Percentiles rank a stretch among this genome's conserved stretches.
These are phyloP conservation scores for Botrytis paeoniae DNA, from an alignment of 2,329 filamentous ascomycete species.

Conservation along the genomic window DNA sequence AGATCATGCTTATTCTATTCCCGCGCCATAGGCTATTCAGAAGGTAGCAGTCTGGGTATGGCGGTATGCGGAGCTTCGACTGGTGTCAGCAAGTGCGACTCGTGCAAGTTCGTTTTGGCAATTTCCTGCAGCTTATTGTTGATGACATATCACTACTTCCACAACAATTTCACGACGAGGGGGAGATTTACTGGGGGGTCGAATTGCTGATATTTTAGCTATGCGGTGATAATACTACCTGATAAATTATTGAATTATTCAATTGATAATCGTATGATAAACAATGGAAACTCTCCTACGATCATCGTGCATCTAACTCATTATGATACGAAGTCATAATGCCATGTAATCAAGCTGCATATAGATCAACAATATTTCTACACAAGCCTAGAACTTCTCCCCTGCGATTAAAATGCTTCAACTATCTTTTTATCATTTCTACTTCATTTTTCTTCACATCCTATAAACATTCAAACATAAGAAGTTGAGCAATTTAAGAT, in stretches of 20 bases:
- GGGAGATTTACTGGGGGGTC: neutral
- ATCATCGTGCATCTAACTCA: too few relatives aligned
- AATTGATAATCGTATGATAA: too few relatives aligned
- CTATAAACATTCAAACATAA: neutral
- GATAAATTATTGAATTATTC: too few relatives aligned
- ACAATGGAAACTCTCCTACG: too few relatives aligned
- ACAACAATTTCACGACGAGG: neutral
- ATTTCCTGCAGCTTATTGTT: neutral
- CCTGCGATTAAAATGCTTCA: neutral
- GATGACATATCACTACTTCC: neutral
- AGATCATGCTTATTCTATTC: neutral
- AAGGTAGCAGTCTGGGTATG: neutral
- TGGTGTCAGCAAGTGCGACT: neutral
- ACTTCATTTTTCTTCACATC: neutral
- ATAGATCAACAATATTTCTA: neutral
- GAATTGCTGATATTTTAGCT: neutral
- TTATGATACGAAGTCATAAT: neutral
- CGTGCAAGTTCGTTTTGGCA: neutral
- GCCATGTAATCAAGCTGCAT: neutral
- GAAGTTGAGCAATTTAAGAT: neutral
- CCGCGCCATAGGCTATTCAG: neutral
- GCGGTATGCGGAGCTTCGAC: neutral
- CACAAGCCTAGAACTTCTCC: neutral
- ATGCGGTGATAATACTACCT: neutral
- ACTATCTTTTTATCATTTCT: neutral